These are phyloP conservation scores for Mucor mucedo DNA, from an alignment of 371 early-diverging fungal genomes.

Conservation along the genomic window DNA sequence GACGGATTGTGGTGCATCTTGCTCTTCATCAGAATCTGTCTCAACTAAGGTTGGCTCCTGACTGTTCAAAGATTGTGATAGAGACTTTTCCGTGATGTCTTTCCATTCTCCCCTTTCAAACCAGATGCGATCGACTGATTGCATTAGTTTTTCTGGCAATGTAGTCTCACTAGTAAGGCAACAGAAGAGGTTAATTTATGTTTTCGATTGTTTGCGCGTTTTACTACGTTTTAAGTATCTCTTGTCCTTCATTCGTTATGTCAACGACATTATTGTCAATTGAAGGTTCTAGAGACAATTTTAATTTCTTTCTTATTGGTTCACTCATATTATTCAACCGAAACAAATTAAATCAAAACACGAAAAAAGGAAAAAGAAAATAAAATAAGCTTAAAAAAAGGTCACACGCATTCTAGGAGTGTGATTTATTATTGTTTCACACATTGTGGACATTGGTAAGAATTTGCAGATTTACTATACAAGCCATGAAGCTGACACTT, in stretches of 20 bases:
- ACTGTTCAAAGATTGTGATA: slow-evolving; percentile 32
- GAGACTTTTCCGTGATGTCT: slow-evolving; percentile 53
- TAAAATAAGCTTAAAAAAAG: neutral
- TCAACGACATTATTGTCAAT: slow-evolving; percentile 56
- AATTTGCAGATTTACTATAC: slow-evolving; percentile 3
- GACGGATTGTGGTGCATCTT: slow-evolving; percentile 11
- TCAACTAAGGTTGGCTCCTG: slow-evolving; percentile 10
- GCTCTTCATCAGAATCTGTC: slow-evolving; percentile 8
- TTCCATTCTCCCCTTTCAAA: slow-evolving; percentile 61
- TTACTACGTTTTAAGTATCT: slow-evolving; percentile 59
- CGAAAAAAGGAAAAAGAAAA: slow-evolving; percentile 1
- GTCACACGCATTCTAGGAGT: slow-evolving; percentile 4
- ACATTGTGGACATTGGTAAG: slow-evolving; percentile 4
- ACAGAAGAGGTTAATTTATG: no score
- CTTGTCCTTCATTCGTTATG: slow-evolving; percentile 61
- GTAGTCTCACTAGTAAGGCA: slow-evolving; percentile 49
- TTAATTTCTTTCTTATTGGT: slow-evolving; percentile 51
- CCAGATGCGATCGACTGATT: slow-evolving; percentile 60
- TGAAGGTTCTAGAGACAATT: slow-evolving; percentile 59
- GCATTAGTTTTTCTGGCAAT: slow-evolving; percentile 61
- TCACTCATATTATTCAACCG: slow-evolving; percentile 21
- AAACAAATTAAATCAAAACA: neutral
- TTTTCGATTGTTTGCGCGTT: neutral
- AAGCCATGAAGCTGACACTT: slow-evolving; percentile 33
- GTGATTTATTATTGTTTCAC: slow-evolving; percentile 1